Base-by-base conservation (phyloP, 2,329 filamentous ascomycete genomes). In the Fusarium sp. region DNA sequence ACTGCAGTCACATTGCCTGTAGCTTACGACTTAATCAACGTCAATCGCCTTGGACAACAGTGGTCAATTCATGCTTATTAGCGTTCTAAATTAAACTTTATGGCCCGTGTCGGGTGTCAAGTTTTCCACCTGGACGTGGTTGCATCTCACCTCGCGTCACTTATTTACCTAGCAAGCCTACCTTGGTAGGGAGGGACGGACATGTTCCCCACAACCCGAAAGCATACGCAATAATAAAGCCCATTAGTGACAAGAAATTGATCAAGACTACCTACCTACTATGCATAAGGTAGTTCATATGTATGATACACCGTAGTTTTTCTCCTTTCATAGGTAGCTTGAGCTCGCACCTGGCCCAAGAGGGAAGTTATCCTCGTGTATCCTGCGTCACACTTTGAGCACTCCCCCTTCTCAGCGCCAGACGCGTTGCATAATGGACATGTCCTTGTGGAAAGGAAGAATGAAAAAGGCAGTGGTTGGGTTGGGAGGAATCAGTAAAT, bases 341-440 rank as follows among this genome's bases (percentile, higher is more conserved):
- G 27, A 61, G 44, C 57, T 29, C 27, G 56, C 54, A 44, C n/a
- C 33, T 51, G 35, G 51, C 37, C 41, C 35, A 48, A 54, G 38
- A 54, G 64, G 72, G 64, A 67, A 72, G 73, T 62, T 69, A 59
- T 33, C 55, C 69, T 62, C 64, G 69, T 73, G 74, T 56, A 33
- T 51, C 37, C 65, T 19, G 45, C 37, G 51, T 54, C 19, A 38
- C 35, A 29, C 7, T 45, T 51, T 37, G 23, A 52, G 38, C 7
- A 27, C 18, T 5, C 31, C 29, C 12, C 48, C 31, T 23, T 38
- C 59, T 59, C 57, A 60, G 51, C 51, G 15, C 37, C 45, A 49
- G 38, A 49, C 37, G 62, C 37, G 45, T 21, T 38, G 45, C 31
- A 38, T 54, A 38, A 25, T 41, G 18, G 33, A 69, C 46, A 48